Conservation (phyloP, 2,329 filamentous ascomycete genomes). For the Pestalotiopsis sp. region DNA sequence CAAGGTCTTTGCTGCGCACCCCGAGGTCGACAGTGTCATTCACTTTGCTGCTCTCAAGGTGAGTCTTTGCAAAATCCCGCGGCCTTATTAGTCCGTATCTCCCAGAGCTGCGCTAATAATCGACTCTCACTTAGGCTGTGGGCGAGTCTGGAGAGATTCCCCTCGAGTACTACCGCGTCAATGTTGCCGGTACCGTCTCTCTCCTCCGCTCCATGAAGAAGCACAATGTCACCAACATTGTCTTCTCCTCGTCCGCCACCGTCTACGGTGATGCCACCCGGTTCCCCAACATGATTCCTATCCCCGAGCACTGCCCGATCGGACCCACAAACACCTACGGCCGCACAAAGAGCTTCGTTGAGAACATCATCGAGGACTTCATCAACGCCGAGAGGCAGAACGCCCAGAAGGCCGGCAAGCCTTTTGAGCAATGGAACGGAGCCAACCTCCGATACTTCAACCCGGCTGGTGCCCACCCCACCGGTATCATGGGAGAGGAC, state of each 20-base stretch:
- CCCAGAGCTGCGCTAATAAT: conserved; percentile 17
- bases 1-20: conserved; percentile 84
- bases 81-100: neutral
- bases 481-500: conserved; percentile 97
- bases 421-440: conserved; percentile 84
- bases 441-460: conserved; percentile 97
- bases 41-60: conserved; percentile 98
- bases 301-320: conserved; percentile 94
- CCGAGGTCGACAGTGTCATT: conserved; percentile 95
- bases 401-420: conserved; percentile 77
- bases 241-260: conserved; percentile 97
- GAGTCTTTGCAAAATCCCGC: conserved; percentile 26
- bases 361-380: conserved; percentile 88
- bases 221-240: conserved; percentile 93
- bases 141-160: conserved; percentile 94
- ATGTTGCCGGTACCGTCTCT: conserved; percentile 88
- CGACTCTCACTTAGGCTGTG: conserved; percentile 68
- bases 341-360: conserved; percentile 91
- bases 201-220: conserved; percentile 86
- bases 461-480: conserved; percentile 91
- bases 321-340: conserved; percentile 98
- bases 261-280: conserved; percentile 98
- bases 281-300: conserved; percentile 97
- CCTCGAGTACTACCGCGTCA: conserved; percentile 96
- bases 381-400: conserved; percentile 86